Evolutionary conservation across 805 yeast species (phyloP).

Genomic region (Monosporozyma yasuniensis): DNA sequence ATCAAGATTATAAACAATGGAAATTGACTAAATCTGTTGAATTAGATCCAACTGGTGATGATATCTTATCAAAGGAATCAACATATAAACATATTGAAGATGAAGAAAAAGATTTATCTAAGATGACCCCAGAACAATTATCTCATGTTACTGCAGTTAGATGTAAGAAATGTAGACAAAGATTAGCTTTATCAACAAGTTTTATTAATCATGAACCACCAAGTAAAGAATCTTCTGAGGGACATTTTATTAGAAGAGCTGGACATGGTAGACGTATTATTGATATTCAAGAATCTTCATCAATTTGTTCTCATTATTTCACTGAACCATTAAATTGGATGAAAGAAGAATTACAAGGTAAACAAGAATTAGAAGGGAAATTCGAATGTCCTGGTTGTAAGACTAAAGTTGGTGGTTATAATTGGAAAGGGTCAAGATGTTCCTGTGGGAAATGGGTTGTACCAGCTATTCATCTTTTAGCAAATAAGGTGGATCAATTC

Average conservation of each 20-base stretch:
- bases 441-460: constrained; percentile 94
- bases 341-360: constrained; percentile 59
- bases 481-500: constrained; percentile 71
- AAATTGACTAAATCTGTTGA: constrained; percentile 30
- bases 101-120: constrained; percentile 17
- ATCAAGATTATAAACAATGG: constrained; percentile 38
- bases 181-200: constrained; percentile 53
- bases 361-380: constrained; percentile 78
- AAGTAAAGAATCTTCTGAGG: constrained; percentile 51
- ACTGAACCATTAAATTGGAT: constrained; percentile 90
- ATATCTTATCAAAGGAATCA: constrained; percentile 24
- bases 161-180: constrained; percentile 75
- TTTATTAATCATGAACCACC: constrained; percentile 63
- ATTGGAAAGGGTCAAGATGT: constrained; percentile 92
- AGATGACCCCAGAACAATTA: constrained; percentile 21
- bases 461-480: constrained; percentile 78
- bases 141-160: constrained; percentile 38
- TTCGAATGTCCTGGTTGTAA: constrained; percentile 77
- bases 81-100: constrained; percentile 27
- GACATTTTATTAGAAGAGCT: constrained; percentile 56
- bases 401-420: constrained; percentile 81
- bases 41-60: constrained; percentile 36
- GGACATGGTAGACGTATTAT: constrained; percentile 53
- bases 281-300: constrained; percentile 47
- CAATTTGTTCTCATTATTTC: constrained; percentile 72